These are phyloP conservation scores for Tulasnella sp. DNA, from an alignment of 768 basidiomycete genomes.

Conservation along the genomic window DNA sequence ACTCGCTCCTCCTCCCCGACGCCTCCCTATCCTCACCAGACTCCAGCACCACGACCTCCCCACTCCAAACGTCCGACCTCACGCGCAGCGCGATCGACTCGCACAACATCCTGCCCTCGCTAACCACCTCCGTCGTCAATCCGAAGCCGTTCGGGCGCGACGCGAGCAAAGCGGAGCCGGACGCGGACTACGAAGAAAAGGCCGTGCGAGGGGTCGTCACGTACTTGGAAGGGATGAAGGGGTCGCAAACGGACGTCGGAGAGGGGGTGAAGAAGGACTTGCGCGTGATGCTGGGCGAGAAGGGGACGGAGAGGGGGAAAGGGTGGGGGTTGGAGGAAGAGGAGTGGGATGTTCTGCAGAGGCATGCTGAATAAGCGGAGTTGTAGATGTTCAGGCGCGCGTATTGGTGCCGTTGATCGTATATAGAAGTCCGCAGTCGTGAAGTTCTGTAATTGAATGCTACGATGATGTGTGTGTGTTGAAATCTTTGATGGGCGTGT, in stretches of 20 bases:
- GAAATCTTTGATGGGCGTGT: too few species aligned
- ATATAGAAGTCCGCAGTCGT: background rate
- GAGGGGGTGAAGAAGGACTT: slow-evolving; percentile 32
- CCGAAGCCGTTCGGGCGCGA: slow-evolving; percentile 24
- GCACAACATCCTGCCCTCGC: slow-evolving; percentile 9
- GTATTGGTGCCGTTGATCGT: background rate
- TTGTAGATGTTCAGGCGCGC: too few species aligned
- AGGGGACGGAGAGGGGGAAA: slow-evolving; percentile 38
- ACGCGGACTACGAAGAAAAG: slow-evolving; percentile 37
- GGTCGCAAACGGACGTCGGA: background rate
- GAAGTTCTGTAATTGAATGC: background rate
- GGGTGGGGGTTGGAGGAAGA: slow-evolving; percentile 42
- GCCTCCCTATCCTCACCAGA: background rate
- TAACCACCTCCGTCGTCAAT: slow-evolving; percentile 6
- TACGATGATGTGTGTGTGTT: too few species aligned
- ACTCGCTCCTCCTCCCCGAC: slow-evolving; percentile 63
- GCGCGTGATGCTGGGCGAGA: background rate
- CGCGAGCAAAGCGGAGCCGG: background rate
- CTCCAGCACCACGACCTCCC: slow-evolving; percentile 14
- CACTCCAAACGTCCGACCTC: slow-evolving; percentile 27
- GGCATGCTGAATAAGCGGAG: background rate
- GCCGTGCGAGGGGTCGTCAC: slow-evolving; percentile 30
- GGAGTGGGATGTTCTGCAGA: slow-evolving; percentile 43
- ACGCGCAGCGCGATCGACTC: slow-evolving; percentile 31
- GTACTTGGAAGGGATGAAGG: slow-evolving; percentile 27